Evolutionary conservation across 331 rosid genomes (phyloP), one percentile per base, ranked within the genome.

Genomic region (Saraca asoca): DNA sequence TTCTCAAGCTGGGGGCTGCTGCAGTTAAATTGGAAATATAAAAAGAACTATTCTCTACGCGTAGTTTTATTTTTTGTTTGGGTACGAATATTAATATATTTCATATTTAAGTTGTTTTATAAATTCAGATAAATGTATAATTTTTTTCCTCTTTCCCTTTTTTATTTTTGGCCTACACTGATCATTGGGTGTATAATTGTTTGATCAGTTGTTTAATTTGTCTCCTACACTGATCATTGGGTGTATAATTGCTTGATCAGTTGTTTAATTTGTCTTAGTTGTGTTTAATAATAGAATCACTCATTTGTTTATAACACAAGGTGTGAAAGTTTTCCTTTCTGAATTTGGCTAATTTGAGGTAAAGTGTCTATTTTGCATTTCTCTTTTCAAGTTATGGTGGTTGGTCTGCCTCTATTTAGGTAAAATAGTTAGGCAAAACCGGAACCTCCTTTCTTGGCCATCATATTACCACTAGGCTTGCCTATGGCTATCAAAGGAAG

Each of bases 1-100:
- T 71, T 74, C 99, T 24, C 75, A 90, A 14, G 88, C 74, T 35
- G 97, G 97, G 66, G 83, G 86, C 68, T 94, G 99, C 74, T 94
- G 99, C 89, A 65, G 74, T 90, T 94, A 83, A 93, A 85, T 62
- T 52, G 72, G 75, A 71, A 52, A 62, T 62, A 69, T 33, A 59
- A 41, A 75, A 42, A 76, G 62, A 54, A 53, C 59, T 53, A 51
- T 73, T 33, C 42, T 66, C 75, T 63, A 46, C 51, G 67, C 57
- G 45, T 51, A n/a, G n/a, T 61, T 44, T 70, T 72, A 43, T 57
- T 45, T 6, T 39, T 39, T 2, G 43, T 39, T 39, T 68, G 81
- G 79, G 63, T 77, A 67, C 79, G 84, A 68, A 77, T 76, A 12
- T 66, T 67, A 68, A 44, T 54, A 66, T 55, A 18, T 20, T 33